phyloP scores from a whole-genome alignment of 2,329 filamentous ascomycete species.

The Penicillium sp. region DNA sequence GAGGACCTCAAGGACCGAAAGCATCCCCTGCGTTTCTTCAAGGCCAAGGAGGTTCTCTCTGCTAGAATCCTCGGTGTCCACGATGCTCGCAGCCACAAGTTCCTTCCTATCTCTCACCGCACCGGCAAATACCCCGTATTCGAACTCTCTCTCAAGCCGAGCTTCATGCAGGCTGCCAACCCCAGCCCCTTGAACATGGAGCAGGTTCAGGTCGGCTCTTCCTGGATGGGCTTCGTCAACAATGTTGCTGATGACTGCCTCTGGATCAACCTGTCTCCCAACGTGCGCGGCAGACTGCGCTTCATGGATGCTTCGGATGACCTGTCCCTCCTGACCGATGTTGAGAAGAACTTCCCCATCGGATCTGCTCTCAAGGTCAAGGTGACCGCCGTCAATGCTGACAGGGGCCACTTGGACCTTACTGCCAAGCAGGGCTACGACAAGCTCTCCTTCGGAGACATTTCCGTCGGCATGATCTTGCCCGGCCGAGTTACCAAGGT shows the following conservation, averaged over 20 bases:
- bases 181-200: conserved; percentile 65
- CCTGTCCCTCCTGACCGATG: conserved; percentile 68
- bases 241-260: conserved; percentile 74
- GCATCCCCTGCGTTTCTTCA: conserved; percentile 70
- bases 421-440: conserved; percentile 65
- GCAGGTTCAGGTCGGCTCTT: conserved; percentile 66
- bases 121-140: conserved; percentile 72
- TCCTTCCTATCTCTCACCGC: conserved; percentile 84
- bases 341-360: conserved; percentile 76
- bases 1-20: conserved; percentile 81
- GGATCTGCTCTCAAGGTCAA: conserved; percentile 82
- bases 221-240: conserved; percentile 81
- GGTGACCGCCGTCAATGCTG: conserved; percentile 68
- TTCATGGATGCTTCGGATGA: conserved; percentile 85
- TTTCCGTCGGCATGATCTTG: conserved; percentile 75
- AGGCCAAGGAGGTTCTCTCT: conserved; percentile 63
- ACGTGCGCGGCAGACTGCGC: conserved; percentile 76
- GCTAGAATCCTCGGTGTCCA: conserved; percentile 82
- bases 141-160: conserved; percentile 78
- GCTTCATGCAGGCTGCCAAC: conserved; percentile 50
- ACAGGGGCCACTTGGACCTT: conserved; percentile 74
- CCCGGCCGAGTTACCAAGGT: conserved; percentile 80
- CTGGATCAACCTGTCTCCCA: conserved; percentile 88
- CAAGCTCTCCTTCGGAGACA: conserved; percentile 62
- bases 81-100: conserved; percentile 83